Evolutionary conservation across 495 filamentous ascomycete genomes (phyloP), one percentile per base, ranked within the genome.

Genomic region (Choiromyces venosus): DNA sequence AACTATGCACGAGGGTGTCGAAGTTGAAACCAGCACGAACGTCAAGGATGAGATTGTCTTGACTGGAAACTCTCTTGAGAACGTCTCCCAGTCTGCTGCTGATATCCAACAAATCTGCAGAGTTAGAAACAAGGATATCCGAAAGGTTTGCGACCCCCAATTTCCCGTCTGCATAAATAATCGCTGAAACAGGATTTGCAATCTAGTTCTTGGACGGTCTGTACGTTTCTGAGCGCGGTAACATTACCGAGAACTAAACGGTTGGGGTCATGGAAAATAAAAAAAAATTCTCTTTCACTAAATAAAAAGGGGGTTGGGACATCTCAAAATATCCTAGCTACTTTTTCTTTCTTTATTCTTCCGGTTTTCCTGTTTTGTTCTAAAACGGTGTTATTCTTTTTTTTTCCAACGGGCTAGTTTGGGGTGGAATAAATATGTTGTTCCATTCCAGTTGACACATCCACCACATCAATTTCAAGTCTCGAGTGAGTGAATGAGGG

Each of bases 81-180:
- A 88, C 83, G 95, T 99, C 72, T 97, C 94, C 81, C 95, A 99
- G 88, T 92, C 90, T 82, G 95, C 95, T 71, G 95, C 95, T 82
- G 95, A 98, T 84, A 97, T 99, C 85, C 95, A 99, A 89, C 95
- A 99, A 86, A 93, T 94, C 86, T 99, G 95, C 91, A 88, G 91
- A 86, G 95, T 97, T 85, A 89, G 92, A 83, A 98, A 99, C 91
- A 99, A 99, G 93, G 95, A 99, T 97, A 98, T 99, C 88, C 93
- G 96, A 86, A 97, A 98, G 92, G 93, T 96, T 79, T 74, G 86
- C 25, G 25, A 61, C 52, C 46, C 46, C 71, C 72, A 37, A 66
- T 44, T 10, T 18, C 39, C 37, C 19, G 2, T 33, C 36, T 16
- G 68, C 6, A 76, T 74, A 46, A 40, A 18, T 39, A 14, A 40